Evolutionary conservation across 2,329 filamentous ascomycete genomes (phyloP).

Genomic region (Stachybotrys echinatus): DNA sequence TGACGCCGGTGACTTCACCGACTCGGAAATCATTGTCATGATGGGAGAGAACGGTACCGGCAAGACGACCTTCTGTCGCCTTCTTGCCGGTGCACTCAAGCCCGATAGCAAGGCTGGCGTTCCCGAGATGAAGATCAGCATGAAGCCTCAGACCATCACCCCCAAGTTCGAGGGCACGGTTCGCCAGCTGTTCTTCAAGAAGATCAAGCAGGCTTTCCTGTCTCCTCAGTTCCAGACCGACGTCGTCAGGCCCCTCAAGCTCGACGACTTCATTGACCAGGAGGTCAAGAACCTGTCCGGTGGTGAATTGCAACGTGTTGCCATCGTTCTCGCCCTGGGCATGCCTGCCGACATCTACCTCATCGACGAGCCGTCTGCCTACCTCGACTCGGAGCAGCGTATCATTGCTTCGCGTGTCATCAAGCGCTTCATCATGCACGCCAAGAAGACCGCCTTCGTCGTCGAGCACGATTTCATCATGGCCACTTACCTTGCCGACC

Average conservation of each 20-base stretch:
- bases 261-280: constrained; percentile 98
- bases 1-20: constrained; percentile 82
- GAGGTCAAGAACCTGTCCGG: constrained; percentile 98
- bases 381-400: constrained; percentile 98
- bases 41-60: constrained; percentile 99
- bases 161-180: constrained; percentile 97
- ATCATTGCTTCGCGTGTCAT: constrained; percentile 96
- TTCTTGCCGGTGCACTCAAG: constrained; percentile 89
- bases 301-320: constrained; percentile 98
- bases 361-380: constrained; percentile 95
- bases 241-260: constrained; percentile 98
- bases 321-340: constrained; percentile 94
- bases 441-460: constrained; percentile 98
- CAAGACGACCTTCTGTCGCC: constrained; percentile 97
- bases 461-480: constrained; percentile 99
- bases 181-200: constrained; percentile 98
- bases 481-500: constrained; percentile 72
- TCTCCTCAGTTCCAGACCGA: constrained; percentile 99
- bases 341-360: constrained; percentile 96
- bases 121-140: constrained; percentile 93
- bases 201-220: constrained; percentile 95
- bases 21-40: constrained; percentile 98
- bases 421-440: constrained; percentile 99
- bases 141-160: constrained; percentile 99
- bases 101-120: constrained; percentile 75